phyloP scores from a whole-genome alignment of 352 stramenopile genomes.

The Globisporangium iwayamae region DNA sequence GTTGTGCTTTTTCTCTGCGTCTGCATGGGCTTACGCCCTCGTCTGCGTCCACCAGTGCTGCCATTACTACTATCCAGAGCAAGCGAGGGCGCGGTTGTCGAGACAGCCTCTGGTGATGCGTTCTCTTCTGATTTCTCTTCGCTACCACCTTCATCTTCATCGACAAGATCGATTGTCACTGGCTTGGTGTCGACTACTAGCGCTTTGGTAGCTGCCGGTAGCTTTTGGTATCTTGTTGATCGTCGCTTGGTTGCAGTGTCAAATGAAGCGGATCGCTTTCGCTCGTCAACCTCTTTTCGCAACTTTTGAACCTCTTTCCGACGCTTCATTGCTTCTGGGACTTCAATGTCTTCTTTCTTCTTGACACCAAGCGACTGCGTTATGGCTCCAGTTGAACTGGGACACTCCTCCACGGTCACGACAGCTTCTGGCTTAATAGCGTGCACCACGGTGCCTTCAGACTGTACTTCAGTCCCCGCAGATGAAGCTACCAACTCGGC shows the following conservation, averaged over 20 bases:
- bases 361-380: not conserved
- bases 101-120: not conserved
- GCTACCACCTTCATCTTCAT: not conserved
- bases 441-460: not conserved
- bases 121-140: slow-evolving; percentile 1
- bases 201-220: not conserved
- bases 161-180: slow-evolving; percentile 10
- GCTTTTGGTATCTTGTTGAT: not conserved
- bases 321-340: not conserved
- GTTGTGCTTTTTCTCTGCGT: slow-evolving; percentile 1
- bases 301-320: slow-evolving; percentile 7
- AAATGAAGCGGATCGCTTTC: slow-evolving; percentile 1
- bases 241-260: slow-evolving; percentile 4
- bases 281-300: slow-evolving; percentile 4
- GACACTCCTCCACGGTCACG: not conserved
- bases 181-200: not conserved
- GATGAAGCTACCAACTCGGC: not conserved
- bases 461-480: not conserved
- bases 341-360: not conserved
- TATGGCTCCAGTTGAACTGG: no score
- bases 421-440: not conserved
- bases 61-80: not conserved
- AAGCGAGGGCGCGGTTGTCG: not conserved
- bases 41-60: slow-evolving; percentile 6
- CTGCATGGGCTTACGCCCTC: slow-evolving; percentile 16